Evolutionary conservation across 305 asterid genomes (phyloP).

Genomic region (Coffea humblotiana): DNA sequence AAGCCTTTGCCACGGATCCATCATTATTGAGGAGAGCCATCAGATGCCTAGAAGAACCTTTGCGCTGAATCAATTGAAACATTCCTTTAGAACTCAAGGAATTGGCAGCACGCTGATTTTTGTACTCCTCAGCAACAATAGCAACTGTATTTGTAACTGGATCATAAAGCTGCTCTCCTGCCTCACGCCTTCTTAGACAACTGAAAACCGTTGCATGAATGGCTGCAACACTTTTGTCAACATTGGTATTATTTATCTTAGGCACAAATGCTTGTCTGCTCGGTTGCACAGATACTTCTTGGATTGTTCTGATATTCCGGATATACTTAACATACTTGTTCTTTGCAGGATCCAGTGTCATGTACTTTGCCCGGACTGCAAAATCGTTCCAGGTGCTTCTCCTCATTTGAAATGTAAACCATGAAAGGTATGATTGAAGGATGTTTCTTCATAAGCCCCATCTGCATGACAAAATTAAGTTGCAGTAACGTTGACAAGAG

Average conservation of each 20-base stretch:
- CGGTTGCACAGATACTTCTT: slow-evolving; percentile 95
- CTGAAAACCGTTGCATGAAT: slow-evolving; percentile 97
- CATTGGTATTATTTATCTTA: slow-evolving; percentile 92
- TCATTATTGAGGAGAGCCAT: slow-evolving; percentile 89
- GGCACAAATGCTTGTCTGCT: slow-evolving; percentile 94
- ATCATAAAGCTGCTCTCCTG: slow-evolving; percentile 83
- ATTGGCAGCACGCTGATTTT: slow-evolving; percentile 88
- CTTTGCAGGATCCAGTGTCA: slow-evolving; percentile 95
- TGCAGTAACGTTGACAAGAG: slow-evolving; percentile 14
- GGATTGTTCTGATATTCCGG: slow-evolving; percentile 87
- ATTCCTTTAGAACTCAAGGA: slow-evolving; percentile 93
- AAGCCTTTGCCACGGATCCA: slow-evolving; percentile 96
- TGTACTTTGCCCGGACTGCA: slow-evolving; percentile 99
- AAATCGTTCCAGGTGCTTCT: slow-evolving; percentile 94
- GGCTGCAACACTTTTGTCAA: slow-evolving; percentile 90
- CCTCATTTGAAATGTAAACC: slow-evolving; percentile 91
- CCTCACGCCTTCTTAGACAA: slow-evolving; percentile 80
- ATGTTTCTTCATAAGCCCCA: slow-evolving; percentile 99
- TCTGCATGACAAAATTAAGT: slow-evolving; percentile 50
- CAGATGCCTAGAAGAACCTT: slow-evolving; percentile 80
- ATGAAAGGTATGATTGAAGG: slow-evolving; percentile 95
- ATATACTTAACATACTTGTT: slow-evolving; percentile 97
- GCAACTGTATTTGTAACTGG: slow-evolving; percentile 66
- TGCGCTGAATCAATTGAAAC: slow-evolving; percentile 96
- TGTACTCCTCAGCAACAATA: slow-evolving; percentile 80